These are phyloP conservation scores for Ascoidea rubescens DNA, from an alignment of 805 yeast species.

Conservation along the genomic window DNA sequence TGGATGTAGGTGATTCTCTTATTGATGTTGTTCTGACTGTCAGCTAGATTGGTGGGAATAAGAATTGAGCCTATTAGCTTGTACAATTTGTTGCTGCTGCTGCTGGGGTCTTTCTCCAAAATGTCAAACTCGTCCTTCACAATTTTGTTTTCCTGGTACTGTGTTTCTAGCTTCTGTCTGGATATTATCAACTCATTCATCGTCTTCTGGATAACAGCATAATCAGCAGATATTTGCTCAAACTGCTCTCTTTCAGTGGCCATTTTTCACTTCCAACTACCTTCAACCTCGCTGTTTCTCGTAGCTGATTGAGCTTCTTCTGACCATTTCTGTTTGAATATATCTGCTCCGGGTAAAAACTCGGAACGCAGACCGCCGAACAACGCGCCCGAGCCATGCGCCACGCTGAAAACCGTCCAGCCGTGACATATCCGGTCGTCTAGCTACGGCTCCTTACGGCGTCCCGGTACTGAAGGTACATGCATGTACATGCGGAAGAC, in stretches of 20 bases:
- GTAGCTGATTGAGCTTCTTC: too few relatives aligned
- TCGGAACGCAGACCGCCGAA: too few relatives aligned
- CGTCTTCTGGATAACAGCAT: not conserved
- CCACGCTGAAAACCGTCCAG: too few relatives aligned
- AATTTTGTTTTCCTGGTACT: conserved; percentile 83
- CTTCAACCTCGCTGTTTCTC: too few relatives aligned
- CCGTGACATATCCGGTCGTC: too few relatives aligned
- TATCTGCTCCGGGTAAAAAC: too few relatives aligned
- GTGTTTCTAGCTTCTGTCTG: conserved; percentile 85
- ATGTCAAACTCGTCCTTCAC: conserved; percentile 65
- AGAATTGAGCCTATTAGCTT: conserved; percentile 88
- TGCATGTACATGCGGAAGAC: too few relatives aligned
- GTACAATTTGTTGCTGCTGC: conserved; percentile 63
- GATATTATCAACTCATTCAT: not conserved
- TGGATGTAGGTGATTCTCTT: conserved; percentile 84
- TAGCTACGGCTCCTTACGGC: too few relatives aligned
- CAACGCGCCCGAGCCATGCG: too few relatives aligned
- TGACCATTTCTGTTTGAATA: too few relatives aligned
- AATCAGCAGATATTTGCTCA: not conserved
- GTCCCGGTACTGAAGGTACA: too few relatives aligned
- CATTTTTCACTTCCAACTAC: too few relatives aligned
- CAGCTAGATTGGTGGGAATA: conserved; percentile 74
- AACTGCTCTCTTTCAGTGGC: not conserved
- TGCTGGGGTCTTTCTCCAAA: conserved; percentile 38
- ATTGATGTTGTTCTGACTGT: conserved; percentile 72